These are phyloP conservation scores for Curvularia sp. DNA, from an alignment of 2,329 filamentous ascomycete genomes.

Conservation along the genomic window DNA sequence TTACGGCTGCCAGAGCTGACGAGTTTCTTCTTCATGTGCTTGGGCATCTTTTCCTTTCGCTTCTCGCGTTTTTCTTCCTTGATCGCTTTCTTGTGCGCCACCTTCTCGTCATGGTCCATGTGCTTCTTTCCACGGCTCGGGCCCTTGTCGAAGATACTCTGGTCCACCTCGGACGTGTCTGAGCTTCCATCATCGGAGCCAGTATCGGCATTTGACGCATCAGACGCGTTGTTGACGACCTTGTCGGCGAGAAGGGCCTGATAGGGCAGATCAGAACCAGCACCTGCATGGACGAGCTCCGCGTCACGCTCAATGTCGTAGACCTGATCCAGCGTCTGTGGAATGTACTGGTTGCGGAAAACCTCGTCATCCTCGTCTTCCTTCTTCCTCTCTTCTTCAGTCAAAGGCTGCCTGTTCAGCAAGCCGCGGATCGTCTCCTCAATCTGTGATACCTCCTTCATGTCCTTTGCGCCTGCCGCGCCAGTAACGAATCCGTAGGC, in stretches of 20 bases:
- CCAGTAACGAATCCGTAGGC: constrained; percentile 84
- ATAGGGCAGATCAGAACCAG: constrained; percentile 82
- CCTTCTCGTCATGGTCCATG: constrained; percentile 90
- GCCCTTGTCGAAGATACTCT: constrained; percentile 46
- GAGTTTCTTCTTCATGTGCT: constrained; percentile 91
- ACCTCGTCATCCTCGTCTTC: constrained; percentile 86
- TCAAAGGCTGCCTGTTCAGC: constrained; percentile 62
- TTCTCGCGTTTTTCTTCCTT: constrained; percentile 97
- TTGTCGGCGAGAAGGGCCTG: constrained; percentile 80
- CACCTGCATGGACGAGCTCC: constrained; percentile 74
- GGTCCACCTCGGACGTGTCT: constrained; percentile 37
- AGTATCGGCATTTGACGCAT: constrained; percentile 48
- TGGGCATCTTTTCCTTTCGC: constrained; percentile 93
- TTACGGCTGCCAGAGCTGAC: constrained; percentile 68
- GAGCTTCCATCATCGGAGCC: constrained; percentile 28
- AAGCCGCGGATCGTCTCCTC: constrained; percentile 69
- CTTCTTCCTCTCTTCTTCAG: constrained; percentile 60
- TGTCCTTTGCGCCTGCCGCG: constrained; percentile 58
- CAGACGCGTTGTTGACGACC: constrained; percentile 54
- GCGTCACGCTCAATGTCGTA: constrained; percentile 95
- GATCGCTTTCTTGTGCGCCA: constrained; percentile 84
- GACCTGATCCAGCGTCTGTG: constrained; percentile 92
- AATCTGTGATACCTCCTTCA: constrained; percentile 68
- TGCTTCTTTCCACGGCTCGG: constrained; percentile 61
- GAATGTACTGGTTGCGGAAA: constrained; percentile 95